Conservation (phyloP, 768 basidiomycete species). For the Clitopilus hobsonii region DNA sequence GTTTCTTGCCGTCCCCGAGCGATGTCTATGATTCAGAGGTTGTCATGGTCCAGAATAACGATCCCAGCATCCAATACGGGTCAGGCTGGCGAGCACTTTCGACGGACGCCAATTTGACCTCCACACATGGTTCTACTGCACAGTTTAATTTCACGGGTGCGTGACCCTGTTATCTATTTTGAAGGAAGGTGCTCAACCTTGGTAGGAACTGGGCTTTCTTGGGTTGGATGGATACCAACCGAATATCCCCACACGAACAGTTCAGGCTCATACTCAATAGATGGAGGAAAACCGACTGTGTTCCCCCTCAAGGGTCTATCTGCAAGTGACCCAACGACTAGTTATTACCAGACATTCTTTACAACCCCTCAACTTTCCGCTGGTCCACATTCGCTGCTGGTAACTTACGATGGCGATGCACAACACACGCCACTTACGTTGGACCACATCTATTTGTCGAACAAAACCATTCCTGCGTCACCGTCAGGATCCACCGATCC, state of each 20-base stretch:
- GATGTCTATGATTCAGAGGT: not conserved
- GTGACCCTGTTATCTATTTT: not conserved
- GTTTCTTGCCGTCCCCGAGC: not conserved
- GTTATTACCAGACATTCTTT: slow-evolving; percentile 18
- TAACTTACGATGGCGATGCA: slow-evolving; percentile 17
- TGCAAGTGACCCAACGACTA: slow-evolving; percentile 3
- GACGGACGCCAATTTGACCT: not conserved
- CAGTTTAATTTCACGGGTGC: not conserved
- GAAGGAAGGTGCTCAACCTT: too few relatives aligned
- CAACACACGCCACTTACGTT: slow-evolving; percentile 18
- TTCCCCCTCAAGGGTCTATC: slow-evolving; percentile 14
- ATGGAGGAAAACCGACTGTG: slow-evolving; percentile 4
- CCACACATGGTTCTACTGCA: not conserved
- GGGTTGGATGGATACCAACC: too few relatives aligned
- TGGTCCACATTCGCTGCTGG: slow-evolving; percentile 16
- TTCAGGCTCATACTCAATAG: too few relatives aligned
- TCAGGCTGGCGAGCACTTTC: not conserved
- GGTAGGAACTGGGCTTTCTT: not conserved
- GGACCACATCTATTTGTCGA: slow-evolving; percentile 9
- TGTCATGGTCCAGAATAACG: not conserved
- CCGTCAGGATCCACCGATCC: slow-evolving; percentile 1
- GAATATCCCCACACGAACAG: too few relatives aligned
- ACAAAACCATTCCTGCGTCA: slow-evolving; percentile 10
- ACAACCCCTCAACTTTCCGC: slow-evolving; percentile 11
- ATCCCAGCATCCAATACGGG: slow-evolving; percentile 7